A percentile compares a stretch with the other conserved stretches of the same genome.
phyloP scores from a whole-genome alignment of 805 yeast genomes.

The Lipomyces mesembrius region DNA sequence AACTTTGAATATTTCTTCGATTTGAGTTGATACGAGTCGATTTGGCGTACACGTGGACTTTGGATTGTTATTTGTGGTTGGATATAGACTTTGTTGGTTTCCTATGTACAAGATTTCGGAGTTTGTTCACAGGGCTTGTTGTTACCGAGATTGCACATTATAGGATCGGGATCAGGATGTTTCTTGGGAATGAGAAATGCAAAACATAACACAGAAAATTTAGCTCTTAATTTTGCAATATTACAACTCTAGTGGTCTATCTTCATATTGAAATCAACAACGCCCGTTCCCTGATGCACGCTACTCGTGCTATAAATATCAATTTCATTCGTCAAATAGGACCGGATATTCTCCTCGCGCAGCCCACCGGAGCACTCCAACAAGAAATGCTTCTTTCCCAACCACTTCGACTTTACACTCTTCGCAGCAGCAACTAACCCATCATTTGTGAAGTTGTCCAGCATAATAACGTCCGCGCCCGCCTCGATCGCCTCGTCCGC shows the following conservation, averaged over 20 bases:
- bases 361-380: constrained; percentile 94
- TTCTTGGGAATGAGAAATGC: background rate
- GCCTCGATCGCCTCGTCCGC: constrained; percentile 92
- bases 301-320: constrained; percentile 91
- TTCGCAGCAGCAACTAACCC: constrained; percentile 68
- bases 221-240: background rate
- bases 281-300: constrained; percentile 87
- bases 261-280: constrained; percentile 84
- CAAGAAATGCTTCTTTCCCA: constrained; percentile 54
- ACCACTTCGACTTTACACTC: constrained; percentile 63
- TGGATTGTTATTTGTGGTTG: background rate
- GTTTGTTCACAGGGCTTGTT: background rate
- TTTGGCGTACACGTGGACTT: background rate
- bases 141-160: background rate
- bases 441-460: constrained; percentile 80
- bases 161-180: background rate
- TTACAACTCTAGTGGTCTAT: constrained; percentile 49
- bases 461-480: constrained; percentile 95
- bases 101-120: background rate
- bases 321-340: constrained; percentile 73
- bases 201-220: background rate
- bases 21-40: background rate
- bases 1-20: background rate
- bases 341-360: constrained; percentile 65
- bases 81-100: background rate